Percentiles rank a stretch among this genome's conserved stretches.
Evolutionary conservation across 495 filamentous ascomycete species (phyloP).

Genomic region (Thozetella sp.): DNA sequence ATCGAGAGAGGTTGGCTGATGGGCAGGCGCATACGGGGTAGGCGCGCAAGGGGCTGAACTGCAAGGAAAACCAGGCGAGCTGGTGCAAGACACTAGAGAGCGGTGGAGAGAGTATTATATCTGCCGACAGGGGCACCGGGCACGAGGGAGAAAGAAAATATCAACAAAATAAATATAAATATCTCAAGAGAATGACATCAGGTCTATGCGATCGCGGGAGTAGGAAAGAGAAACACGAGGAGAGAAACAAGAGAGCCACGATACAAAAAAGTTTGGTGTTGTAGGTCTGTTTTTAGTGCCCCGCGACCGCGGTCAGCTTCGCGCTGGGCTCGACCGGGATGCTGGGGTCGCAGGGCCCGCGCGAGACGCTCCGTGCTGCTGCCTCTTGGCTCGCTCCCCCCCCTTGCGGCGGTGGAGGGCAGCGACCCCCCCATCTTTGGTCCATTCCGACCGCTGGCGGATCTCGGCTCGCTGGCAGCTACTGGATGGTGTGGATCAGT

Average conservation of each 20-base stretch:
- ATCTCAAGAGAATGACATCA: neutral
- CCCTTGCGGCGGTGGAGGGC: too few relatives aligned
- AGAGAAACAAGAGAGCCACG: neutral
- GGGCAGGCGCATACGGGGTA: neutral
- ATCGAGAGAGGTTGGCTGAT: neutral
- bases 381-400: too few relatives aligned
- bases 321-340: conserved; percentile 1
- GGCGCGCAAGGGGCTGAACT: neutral
- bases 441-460: neutral
- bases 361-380: neutral
- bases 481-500: conserved; percentile 16
- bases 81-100: neutral
- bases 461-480: neutral
- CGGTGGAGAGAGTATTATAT: neutral
- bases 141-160: neutral
- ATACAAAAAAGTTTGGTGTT: conserved; percentile 1
- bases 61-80: neutral
- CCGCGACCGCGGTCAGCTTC: neutral
- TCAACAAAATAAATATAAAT: too few relatives aligned
- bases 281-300: conserved; percentile 1
- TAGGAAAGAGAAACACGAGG: neutral
- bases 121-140: neutral
- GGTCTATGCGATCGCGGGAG: neutral
- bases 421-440: too few relatives aligned
- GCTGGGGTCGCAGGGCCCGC: neutral